These are phyloP conservation scores for Candida sojae DNA, from an alignment of 1,139 yeast genomes.

Conservation along the genomic window DNA sequence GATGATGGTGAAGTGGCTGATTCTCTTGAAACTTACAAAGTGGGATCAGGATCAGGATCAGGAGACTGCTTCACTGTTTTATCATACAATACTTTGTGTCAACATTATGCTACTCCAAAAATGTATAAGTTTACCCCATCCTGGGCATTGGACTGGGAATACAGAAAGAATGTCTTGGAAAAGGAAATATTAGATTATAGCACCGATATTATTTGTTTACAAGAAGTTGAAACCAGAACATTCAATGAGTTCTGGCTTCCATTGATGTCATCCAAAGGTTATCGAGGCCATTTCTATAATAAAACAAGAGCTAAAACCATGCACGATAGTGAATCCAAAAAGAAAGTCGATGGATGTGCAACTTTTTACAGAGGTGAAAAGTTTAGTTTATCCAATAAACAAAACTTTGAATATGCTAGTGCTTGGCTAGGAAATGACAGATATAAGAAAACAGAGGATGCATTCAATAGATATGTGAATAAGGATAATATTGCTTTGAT, in stretches of 20 bases:
- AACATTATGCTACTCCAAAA: conserved; percentile 90
- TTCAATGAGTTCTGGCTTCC: conserved; percentile 88
- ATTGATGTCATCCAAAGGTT: conserved; percentile 69
- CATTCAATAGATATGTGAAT: conserved; percentile 93
- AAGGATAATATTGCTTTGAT: conserved; percentile 91
- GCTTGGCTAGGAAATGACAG: conserved; percentile 87
- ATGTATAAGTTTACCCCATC: conserved; percentile 94
- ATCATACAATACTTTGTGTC: conserved; percentile 91
- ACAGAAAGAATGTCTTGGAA: conserved; percentile 72
- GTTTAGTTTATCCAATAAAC: conserved; percentile 71
- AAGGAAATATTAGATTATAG: conserved; percentile 67
- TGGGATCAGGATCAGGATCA: conserved; percentile 15
- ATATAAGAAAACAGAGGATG: conserved; percentile 90
- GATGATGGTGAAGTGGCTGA: conserved; percentile 70
- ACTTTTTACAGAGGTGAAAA: conserved; percentile 73
- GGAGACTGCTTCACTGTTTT: conserved; percentile 66
- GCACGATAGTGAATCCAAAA: conserved; percentile 75
- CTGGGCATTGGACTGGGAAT: conserved; percentile 97
- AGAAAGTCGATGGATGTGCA: conserved; percentile 95
- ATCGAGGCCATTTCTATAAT: conserved; percentile 77
- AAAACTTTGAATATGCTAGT: conserved; percentile 81
- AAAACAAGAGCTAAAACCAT: conserved; percentile 93
- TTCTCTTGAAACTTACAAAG: conserved; percentile 32
- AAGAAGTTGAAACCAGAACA: conserved; percentile 90
- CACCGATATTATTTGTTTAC: conserved; percentile 85